Conservation (phyloP, 495 filamentous ascomycete species). For the Neurospora sp. region DNA sequence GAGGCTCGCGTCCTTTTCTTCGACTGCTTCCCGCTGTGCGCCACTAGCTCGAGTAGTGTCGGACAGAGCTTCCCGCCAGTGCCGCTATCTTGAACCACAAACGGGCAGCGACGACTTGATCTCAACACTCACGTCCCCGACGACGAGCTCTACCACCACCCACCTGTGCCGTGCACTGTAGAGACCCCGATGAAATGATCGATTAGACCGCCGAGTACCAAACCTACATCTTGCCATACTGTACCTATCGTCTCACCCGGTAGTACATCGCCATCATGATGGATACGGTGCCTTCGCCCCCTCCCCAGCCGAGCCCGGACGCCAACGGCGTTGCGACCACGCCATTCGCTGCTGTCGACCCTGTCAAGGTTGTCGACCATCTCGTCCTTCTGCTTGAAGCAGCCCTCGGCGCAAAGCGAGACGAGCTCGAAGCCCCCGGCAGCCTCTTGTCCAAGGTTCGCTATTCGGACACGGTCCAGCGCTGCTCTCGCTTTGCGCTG, state of each 20-base stretch:
- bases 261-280: conserved; percentile 19
- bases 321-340: conserved; percentile 33
- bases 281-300: conserved; percentile 36
- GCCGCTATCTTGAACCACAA: not conserved
- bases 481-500: conserved; percentile 80
- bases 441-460: conserved; percentile 68
- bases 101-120: not conserved
- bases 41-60: not conserved
- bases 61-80: not conserved
- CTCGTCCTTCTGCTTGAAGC: conserved; percentile 68
- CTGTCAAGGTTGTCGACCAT: conserved; percentile 59
- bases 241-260: not conserved
- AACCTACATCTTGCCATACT: not conserved
- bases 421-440: conserved; percentile 67
- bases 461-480: conserved; percentile 67
- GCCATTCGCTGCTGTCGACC: conserved; percentile 38
- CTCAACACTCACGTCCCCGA: not conserved
- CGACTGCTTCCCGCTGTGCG: not conserved
- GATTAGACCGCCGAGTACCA: not conserved
- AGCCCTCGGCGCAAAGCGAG: conserved; percentile 71
- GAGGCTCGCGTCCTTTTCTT: not conserved
- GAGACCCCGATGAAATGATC: not conserved
- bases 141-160: not conserved
- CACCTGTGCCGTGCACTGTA: not conserved
- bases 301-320: conserved; percentile 26